These are phyloP conservation scores for Sclerospora graminicola DNA, from an alignment of 352 stramenopile genomes.

Conservation along the genomic window DNA sequence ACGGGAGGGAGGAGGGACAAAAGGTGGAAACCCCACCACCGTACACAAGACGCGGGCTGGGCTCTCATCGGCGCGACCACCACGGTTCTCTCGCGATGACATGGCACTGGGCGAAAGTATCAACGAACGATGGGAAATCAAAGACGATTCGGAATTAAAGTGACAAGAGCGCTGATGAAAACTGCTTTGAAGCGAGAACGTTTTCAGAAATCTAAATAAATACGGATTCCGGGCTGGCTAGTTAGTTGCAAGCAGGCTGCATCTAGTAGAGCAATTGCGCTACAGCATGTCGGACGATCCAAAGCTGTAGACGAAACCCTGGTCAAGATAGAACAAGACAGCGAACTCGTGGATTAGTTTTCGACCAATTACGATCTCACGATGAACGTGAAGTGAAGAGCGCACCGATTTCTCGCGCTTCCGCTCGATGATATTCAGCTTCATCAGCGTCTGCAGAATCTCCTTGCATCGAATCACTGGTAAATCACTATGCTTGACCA, in stretches of 20 bases:
- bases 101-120: slow-evolving; percentile 46
- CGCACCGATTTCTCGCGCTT: slow-evolving; percentile 64
- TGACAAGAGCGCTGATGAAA: slow-evolving; percentile 14
- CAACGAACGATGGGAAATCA: slow-evolving; percentile 61
- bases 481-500: slow-evolving; percentile 71
- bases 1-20: slow-evolving; percentile 32
- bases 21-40: slow-evolving; percentile 9
- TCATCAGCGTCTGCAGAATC: slow-evolving; percentile 82
- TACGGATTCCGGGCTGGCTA: slow-evolving; percentile 13
- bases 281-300: slow-evolving; percentile 5
- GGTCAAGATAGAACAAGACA: background rate
- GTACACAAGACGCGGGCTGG: slow-evolving; percentile 35
- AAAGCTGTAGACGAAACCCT: slow-evolving; percentile 76
- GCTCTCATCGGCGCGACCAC: slow-evolving; percentile 22
- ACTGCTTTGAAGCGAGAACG: too few species aligned
- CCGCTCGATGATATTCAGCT: slow-evolving; percentile 67
- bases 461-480: slow-evolving; percentile 82
- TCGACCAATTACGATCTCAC: background rate
- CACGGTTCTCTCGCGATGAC: slow-evolving; percentile 44
- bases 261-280: background rate
- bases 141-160: slow-evolving; percentile 58
- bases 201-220: slow-evolving; percentile 30
- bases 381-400: background rate
- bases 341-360: slow-evolving; percentile 3
- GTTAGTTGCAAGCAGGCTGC: background rate